phyloP scores from a whole-genome alignment of 257 asterid species.

The Solanum corneliomulleri region DNA sequence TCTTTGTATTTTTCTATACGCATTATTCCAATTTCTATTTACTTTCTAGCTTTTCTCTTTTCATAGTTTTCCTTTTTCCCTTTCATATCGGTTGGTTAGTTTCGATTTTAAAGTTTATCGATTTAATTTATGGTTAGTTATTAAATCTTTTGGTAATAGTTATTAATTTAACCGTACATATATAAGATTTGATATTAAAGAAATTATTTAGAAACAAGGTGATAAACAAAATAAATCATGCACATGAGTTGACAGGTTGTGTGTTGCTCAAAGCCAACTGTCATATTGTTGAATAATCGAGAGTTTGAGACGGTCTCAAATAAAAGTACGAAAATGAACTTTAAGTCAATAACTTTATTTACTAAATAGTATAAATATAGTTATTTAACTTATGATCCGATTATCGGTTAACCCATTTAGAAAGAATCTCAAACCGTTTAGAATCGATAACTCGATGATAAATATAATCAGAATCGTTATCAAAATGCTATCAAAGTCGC shows the following conservation, averaged over 20 bases:
- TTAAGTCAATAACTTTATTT: neutral
- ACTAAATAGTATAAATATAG: neutral
- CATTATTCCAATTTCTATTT: neutral
- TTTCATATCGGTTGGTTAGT: neutral
- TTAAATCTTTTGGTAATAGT: no score
- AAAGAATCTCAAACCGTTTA: no score
- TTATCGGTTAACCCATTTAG: neutral
- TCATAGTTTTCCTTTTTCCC: neutral
- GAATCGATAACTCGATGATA: no score
- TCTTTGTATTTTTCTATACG: neutral
- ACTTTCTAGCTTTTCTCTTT: neutral
- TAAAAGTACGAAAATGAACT: no score
- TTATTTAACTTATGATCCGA: no score
- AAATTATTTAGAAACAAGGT: no score
- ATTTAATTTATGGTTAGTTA: no score
- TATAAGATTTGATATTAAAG: neutral
- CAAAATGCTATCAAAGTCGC: no score
- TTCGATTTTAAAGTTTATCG: no score
- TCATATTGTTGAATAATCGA: neutral
- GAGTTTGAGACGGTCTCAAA: neutral
- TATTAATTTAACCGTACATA: no score
- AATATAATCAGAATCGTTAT: no score
- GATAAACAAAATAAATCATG: no score
- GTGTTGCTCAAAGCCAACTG: neutral
- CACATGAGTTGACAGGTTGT: neutral